Evolutionary conservation across 768 basidiomycete species (phyloP).

Genomic region (Rhodosporidiobolus sp.): DNA sequence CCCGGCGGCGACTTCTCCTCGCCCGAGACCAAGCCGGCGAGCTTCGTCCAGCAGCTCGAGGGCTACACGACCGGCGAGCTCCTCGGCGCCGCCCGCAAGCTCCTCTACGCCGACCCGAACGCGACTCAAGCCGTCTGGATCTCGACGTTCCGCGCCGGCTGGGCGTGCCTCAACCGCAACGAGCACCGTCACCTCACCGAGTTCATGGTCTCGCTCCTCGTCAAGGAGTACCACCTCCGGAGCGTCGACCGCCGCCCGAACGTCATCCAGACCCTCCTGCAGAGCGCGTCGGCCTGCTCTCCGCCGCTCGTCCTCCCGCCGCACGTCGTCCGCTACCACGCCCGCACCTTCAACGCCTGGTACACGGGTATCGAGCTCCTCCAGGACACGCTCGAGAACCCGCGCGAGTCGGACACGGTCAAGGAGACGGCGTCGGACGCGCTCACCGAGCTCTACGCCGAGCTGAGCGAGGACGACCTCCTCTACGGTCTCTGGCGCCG

Average conservation of each 20-base stretch:
- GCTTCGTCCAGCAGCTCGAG: constrained; percentile 37
- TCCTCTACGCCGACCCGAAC: constrained; percentile 74
- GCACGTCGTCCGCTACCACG: constrained; percentile 90
- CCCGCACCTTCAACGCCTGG: constrained; percentile 96
- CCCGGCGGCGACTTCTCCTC: constrained; percentile 47
- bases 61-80: constrained; percentile 52
- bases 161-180: constrained; percentile 76
- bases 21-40: constrained; percentile 22
- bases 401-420: constrained; percentile 62
- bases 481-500: constrained; percentile 95
- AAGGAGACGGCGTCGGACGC: constrained; percentile 85
- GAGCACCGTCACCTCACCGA: constrained; percentile 86
- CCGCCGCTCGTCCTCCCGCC: constrained; percentile 78
- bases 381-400: constrained; percentile 67
- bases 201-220: constrained; percentile 81
- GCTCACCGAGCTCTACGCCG: constrained; percentile 89
- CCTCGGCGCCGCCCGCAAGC: constrained; percentile 72
- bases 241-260: constrained; percentile 88
- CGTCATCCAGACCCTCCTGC: constrained; percentile 83
- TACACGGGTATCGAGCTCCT: constrained; percentile 83
- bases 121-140: constrained; percentile 81
- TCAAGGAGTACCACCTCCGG: constrained; percentile 87
- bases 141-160: constrained; percentile 76
- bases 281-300: constrained; percentile 75
- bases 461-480: constrained; percentile 91